Conservation (phyloP, 768 basidiomycete genomes). For the Mrakia gelida region DNA sequence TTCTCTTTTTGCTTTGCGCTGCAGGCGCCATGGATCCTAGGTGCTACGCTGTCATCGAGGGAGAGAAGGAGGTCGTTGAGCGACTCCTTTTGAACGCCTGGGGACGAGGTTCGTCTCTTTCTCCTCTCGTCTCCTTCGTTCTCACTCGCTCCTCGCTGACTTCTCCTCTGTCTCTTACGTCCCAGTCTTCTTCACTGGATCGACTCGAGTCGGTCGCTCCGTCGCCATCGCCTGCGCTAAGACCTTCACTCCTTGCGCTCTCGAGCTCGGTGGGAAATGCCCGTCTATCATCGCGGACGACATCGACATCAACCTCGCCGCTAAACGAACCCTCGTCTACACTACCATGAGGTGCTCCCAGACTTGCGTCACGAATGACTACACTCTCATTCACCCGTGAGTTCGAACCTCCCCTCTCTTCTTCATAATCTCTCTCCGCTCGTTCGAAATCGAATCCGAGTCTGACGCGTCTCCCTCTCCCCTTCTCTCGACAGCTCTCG, state of each 20-base stretch:
- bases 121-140: not conserved
- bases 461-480: too few relatives aligned
- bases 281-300: slow-evolving; percentile 42
- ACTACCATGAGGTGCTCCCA: slow-evolving; percentile 16
- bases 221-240: slow-evolving; percentile 43
- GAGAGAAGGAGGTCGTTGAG: slow-evolving; percentile 27
- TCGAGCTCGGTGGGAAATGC: slow-evolving; percentile 46
- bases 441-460: too few relatives aligned
- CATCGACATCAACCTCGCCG: slow-evolving; percentile 39
- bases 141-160: not conserved
- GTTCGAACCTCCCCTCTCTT: not conserved
- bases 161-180: not conserved
- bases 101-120: slow-evolving; percentile 35
- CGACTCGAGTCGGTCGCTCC: slow-evolving; percentile 40
- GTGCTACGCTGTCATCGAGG: slow-evolving; percentile 20
- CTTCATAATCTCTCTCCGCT: not conserved
- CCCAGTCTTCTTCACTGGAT: slow-evolving; percentile 44
- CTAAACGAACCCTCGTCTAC: slow-evolving; percentile 38
- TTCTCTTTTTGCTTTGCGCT: not conserved
- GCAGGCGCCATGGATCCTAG: slow-evolving; percentile 7
- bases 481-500: not conserved
- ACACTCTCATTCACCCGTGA: slow-evolving; percentile 8
- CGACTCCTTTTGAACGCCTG: slow-evolving; percentile 39
- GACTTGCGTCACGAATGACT: slow-evolving; percentile 23
- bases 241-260: slow-evolving; percentile 42